Evolutionary conservation across 1,284 basidiomycete species (phyloP).

Genomic region (Megacollybia platyphylla): DNA sequence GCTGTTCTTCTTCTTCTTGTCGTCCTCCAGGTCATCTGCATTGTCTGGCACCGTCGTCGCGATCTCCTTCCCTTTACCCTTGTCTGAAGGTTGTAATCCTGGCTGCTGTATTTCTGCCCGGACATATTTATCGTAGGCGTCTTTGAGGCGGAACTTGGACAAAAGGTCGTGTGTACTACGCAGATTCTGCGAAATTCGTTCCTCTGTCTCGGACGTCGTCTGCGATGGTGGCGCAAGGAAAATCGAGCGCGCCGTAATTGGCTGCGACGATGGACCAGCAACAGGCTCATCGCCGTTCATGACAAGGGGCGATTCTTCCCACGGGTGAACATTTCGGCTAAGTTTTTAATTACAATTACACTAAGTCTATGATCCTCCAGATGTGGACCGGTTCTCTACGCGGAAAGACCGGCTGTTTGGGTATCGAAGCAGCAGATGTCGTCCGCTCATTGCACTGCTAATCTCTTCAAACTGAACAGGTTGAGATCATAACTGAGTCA

Average conservation of each 20-base stretch:
- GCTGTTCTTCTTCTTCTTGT: conserved; percentile 67
- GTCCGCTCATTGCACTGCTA: conserved; percentile 45
- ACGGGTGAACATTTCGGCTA: too few species aligned
- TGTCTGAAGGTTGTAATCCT: conserved; percentile 22
- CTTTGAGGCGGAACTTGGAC: conserved; percentile 48
- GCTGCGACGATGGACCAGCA: too few species aligned
- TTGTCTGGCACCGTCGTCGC: conserved; percentile 28
- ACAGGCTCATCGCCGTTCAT: too few species aligned
- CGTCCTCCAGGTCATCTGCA: conserved; percentile 40
- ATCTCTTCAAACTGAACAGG: conserved; percentile 54
- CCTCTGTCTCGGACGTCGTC: too few species aligned
- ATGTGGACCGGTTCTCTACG: conserved; percentile 28
- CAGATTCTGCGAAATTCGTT: too few species aligned
- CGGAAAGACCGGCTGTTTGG: conserved; percentile 49
- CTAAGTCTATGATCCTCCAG: conserved; percentile 4
- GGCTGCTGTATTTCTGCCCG: conserved; percentile 25
- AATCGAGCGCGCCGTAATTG: too few species aligned
- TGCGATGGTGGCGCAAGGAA: too few species aligned
- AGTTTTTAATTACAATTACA: too few species aligned
- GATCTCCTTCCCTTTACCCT: conserved; percentile 54
- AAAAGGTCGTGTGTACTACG: conserved; percentile 63
- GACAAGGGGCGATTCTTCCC: too few species aligned
- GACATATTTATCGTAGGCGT: conserved; percentile 69
- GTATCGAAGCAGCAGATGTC: conserved; percentile 45
- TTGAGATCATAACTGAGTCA: background rate